These are phyloP conservation scores for Clonostachys byssicola DNA, from an alignment of 2,329 filamentous ascomycete genomes.

Conservation along the genomic window DNA sequence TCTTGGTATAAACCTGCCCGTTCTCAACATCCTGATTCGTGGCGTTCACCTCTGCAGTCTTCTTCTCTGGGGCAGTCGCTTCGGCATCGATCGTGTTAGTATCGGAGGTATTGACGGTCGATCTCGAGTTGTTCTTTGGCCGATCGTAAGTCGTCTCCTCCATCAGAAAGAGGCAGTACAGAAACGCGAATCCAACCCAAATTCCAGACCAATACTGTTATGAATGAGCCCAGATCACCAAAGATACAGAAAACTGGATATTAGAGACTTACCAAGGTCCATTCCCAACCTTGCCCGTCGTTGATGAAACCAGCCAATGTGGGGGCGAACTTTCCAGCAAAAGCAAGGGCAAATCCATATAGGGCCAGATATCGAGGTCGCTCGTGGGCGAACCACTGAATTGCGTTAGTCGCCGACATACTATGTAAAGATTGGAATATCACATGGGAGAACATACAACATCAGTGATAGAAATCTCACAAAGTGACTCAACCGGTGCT, in stretches of 20 bases:
- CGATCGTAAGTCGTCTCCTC: conserved; percentile 55
- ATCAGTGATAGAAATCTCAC: conserved; percentile 38
- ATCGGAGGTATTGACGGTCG: neutral
- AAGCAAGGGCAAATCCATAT: conserved; percentile 29
- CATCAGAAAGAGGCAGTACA: conserved; percentile 49
- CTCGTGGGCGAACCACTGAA: conserved; percentile 31
- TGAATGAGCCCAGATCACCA: neutral
- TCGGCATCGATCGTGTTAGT: neutral
- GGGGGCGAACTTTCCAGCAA: conserved; percentile 1
- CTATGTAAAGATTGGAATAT: neutral
- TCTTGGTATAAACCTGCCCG: neutral
- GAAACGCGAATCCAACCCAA: conserved; percentile 23
- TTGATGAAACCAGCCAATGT: conserved; percentile 3
- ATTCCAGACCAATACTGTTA: conserved; percentile 29
- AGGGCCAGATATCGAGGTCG: conserved; percentile 35
- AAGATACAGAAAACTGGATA: neutral
- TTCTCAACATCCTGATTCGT: neutral
- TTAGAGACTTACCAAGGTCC: conserved; percentile 10
- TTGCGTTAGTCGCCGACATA: too few species aligned
- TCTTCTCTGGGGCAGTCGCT: neutral
- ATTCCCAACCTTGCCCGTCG: conserved; percentile 15
- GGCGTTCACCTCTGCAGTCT: neutral
- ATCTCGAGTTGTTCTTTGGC: neutral
- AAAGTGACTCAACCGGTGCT: conserved; percentile 39
- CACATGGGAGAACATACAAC: conserved; percentile 14